Evolutionary conservation across 2,329 filamentous ascomycete species (phyloP), one percentile per base, ranked within the genome.

Genomic region (Sporothrix brasiliensis): DNA sequence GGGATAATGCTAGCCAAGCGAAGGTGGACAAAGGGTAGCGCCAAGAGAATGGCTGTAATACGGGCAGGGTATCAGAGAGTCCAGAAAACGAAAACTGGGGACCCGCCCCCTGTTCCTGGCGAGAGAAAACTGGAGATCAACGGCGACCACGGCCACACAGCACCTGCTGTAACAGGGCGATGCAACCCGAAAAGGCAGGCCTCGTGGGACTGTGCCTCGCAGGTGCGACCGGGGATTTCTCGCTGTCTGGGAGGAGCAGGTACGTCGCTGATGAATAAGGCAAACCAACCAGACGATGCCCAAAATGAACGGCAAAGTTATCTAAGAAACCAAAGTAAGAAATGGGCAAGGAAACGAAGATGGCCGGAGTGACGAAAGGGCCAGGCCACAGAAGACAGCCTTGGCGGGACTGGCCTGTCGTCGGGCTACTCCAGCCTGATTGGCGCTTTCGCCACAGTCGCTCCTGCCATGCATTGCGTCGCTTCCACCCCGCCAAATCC

Each of bases 81-180:
- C 19, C 54, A 65, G 24, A 50, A 19, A 9, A 44, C 27, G 68
- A 65, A 69, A 69, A 56, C 19, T 39, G 58, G 58, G 68, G 50
- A 52, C 21, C 39, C 7, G n/a, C 27, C 30, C 54, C 21, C 16
- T 24, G 24, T 56, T 21, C 54, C 34, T 61, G 56, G 56, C 34
- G 54, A 21, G 54, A 34, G 49, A 69, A 65, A 69, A 69, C 34
- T 39, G 68, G 68, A 52, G 68, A 69, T 44, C 68, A 54, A 41
- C 63, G 47, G 21, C 14, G 47, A 30, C 44, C 60, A 63, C 41
- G 44, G n/a, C 61, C 24, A 65, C 30, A 44, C 4, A 67, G 41
- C 63, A n/a, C 47, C 49, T 39, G 50, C 50, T 44, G 65, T 52
- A 21, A 56, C 65, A 67, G 50, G 49, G 30, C 63, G 63, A 67